phyloP scores from a whole-genome alignment of 2,329 filamentous ascomycete species.

The Fusarium begoniae region DNA sequence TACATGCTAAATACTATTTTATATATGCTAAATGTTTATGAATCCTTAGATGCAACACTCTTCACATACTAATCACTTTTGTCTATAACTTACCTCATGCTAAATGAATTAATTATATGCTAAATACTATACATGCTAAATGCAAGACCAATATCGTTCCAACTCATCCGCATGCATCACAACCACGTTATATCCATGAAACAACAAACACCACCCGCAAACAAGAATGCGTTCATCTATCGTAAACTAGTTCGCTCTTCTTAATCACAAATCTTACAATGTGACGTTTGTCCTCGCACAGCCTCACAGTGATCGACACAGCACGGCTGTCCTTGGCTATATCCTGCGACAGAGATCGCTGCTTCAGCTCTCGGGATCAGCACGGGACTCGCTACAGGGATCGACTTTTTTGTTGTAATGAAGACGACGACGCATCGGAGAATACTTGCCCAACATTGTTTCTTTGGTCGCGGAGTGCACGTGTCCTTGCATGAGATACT shows the following conservation, averaged over 20 bases:
- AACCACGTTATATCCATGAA: background rate
- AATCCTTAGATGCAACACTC: background rate
- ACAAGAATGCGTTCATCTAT: background rate
- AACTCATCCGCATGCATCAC: background rate
- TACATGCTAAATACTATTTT: background rate
- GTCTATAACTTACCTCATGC: background rate
- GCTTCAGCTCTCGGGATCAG: constrained; percentile 11
- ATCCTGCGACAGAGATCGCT: constrained; percentile 17
- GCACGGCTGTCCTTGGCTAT: background rate
- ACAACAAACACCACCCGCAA: constrained; percentile 1
- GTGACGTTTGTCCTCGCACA: background rate
- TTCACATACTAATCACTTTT: background rate
- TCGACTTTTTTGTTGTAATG: background rate
- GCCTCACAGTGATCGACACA: constrained; percentile 15
- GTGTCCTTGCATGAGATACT: background rate
- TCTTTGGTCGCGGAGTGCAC: background rate
- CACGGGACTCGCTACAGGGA: background rate
- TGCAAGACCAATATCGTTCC: background rate
- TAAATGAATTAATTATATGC: background rate
- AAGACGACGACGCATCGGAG: background rate
- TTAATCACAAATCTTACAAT: background rate
- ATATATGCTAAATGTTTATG: background rate
- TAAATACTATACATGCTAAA: background rate
- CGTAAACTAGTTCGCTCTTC: background rate
- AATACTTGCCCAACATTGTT: background rate